phyloP scores from a whole-genome alignment of 1,139 yeast species.

The Kodamaea sp. region DNA sequence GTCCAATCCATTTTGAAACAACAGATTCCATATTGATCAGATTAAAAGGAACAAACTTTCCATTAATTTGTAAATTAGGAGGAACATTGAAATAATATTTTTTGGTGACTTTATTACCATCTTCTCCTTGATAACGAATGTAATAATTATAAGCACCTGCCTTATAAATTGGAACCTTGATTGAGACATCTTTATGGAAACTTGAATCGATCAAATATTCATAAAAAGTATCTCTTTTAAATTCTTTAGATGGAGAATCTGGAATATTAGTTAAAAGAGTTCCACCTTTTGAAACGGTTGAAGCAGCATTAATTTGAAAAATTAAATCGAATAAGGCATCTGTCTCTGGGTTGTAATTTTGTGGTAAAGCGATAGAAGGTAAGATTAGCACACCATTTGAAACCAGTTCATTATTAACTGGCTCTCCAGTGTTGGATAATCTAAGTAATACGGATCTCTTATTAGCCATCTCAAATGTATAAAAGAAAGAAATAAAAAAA shows the following conservation, averaged over 20 bases:
- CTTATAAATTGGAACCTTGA: conserved; percentile 58
- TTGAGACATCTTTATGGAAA: conserved; percentile 56
- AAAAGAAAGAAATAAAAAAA: neutral
- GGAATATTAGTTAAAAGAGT: conserved; percentile 76
- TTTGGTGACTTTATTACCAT: conserved; percentile 42
- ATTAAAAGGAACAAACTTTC: conserved; percentile 62
- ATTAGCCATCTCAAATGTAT: conserved; percentile 1
- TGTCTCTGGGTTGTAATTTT: conserved; percentile 27
- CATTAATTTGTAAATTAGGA: conserved; percentile 63
- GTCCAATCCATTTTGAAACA: conserved; percentile 90
- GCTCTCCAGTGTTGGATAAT: conserved; percentile 54
- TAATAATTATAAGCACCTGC: conserved; percentile 82
- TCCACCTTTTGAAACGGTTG: conserved; percentile 68
- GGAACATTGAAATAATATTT: conserved; percentile 77
- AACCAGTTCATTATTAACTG: conserved; percentile 43
- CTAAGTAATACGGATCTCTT: conserved; percentile 43
- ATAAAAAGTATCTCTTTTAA: conserved; percentile 55
- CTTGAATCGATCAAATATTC: conserved; percentile 44
- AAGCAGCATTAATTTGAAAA: conserved; percentile 70
- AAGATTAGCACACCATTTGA: conserved; percentile 60
- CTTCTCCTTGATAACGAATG: conserved; percentile 43
- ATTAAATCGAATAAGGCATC: conserved; percentile 53
- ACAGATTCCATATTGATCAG: conserved; percentile 83
- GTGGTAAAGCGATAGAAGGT: conserved; percentile 54
- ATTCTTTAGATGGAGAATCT: conserved; percentile 33